These are phyloP conservation scores for Gastrolobium bilobum DNA, from an alignment of 306 rosid genomes.

Conservation along the genomic window DNA sequence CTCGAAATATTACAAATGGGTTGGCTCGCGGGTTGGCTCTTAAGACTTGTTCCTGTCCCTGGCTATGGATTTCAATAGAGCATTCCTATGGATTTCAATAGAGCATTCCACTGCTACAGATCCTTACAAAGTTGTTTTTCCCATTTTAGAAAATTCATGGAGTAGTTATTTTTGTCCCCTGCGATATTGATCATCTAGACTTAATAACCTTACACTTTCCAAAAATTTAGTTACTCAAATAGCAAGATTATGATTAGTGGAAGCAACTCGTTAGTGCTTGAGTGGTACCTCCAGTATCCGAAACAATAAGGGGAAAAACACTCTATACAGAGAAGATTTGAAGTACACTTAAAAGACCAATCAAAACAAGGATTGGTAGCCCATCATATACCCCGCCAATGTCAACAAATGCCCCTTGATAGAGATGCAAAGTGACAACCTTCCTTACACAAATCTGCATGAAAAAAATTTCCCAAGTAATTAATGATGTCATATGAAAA, in stretches of 20 bases:
- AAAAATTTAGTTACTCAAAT: slow-evolving; percentile 25
- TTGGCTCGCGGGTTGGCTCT: too few species aligned
- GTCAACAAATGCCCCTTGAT: slow-evolving; percentile 99
- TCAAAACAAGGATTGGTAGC: slow-evolving; percentile 36
- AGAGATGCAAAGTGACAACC: slow-evolving; percentile 85
- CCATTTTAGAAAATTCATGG: slow-evolving; percentile 31
- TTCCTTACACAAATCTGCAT: slow-evolving; percentile 88
- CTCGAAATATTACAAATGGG: too few species aligned
- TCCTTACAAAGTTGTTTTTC: slow-evolving; percentile 22
- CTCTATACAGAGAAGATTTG: slow-evolving; percentile 27
- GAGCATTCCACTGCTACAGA: slow-evolving; percentile 42
- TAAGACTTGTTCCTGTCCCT: slow-evolving; percentile 14
- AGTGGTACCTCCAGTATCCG: slow-evolving; percentile 35
- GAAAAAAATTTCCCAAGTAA: slow-evolving; percentile 33
- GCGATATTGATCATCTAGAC: slow-evolving; percentile 7
- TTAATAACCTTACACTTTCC: slow-evolving; percentile 30
- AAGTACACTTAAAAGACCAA: slow-evolving; percentile 29
- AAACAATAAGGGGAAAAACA: slow-evolving; percentile 41
- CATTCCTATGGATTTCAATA: too few species aligned
- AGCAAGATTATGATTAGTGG: slow-evolving; percentile 30
- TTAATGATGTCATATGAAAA: slow-evolving; percentile 7
- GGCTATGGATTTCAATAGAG: slow-evolving; percentile 24
- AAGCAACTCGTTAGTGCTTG: slow-evolving; percentile 29
- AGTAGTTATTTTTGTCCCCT: neutral
- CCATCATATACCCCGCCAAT: slow-evolving; percentile 98